Base-by-base conservation (phyloP, 2,329 filamentous ascomycete genomes). In the Rhytidhysteron rufulum region DNA sequence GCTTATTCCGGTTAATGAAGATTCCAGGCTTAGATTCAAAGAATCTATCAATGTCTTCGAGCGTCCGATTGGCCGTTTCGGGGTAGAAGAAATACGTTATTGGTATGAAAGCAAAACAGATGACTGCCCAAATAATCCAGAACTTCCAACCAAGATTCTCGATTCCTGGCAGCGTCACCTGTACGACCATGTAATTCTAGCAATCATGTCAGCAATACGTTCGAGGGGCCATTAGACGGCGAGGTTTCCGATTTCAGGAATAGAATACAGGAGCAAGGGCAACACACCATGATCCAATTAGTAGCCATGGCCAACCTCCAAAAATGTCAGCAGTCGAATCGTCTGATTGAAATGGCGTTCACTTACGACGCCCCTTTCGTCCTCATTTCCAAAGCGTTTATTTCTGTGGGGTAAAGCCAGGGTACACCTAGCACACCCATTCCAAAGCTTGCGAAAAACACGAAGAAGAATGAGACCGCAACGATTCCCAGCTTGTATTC, bases 101-200 rank as follows among this genome's bases (percentile, higher is more conserved):
- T 2, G 75, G 74, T 31, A 78, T 58, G 40, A 78, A 76, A 15
- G 65, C 61, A 27, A 70, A 72, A 59, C 76, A 78, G 51, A 76
- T 69, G n/a, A 69, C 66, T 2, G 74, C 72, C 58, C 75, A 81
- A 47, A 79, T 67, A 24, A 79, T 67, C 60, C 72, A 79, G 39
- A 73, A 79, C 39, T 68, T 70, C 67, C 73, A 79, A 4, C 70
- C 63, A 0, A 78, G 60, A 17, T 68, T 72, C 17, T 68, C 56
- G 15, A 65, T 58, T 2, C 48, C 56, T 4, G 51, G 47, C 5
- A 56, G 47, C 21, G 61, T 54, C 27, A 52, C 50, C 42, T 58
- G 51, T 7, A 57, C 53, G 16, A 57, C 51, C 30, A 50, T 50
- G 39, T 55, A 57, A 42, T 57, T 57, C 41, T 42, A 22, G 8